These are phyloP conservation scores for Ophiostoma australiae DNA, from an alignment of 2,329 filamentous ascomycete species.

Conservation along the genomic window DNA sequence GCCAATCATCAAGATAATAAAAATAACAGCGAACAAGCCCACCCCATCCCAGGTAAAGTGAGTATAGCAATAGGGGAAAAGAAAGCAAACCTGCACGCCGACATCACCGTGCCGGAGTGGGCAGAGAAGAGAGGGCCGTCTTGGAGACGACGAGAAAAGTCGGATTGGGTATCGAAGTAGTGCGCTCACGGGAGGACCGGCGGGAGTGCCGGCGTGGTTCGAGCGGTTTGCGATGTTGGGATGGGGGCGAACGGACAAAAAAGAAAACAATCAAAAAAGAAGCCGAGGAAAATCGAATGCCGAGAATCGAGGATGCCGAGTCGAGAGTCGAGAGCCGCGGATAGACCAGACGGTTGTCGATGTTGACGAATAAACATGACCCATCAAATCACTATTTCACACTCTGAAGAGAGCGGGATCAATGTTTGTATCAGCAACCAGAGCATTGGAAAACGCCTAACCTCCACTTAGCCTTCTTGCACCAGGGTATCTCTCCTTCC, in stretches of 20 bases:
- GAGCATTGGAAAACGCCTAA: slow-evolving; percentile 32
- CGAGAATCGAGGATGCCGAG: neutral
- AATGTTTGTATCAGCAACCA: slow-evolving; percentile 32
- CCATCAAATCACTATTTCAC: slow-evolving; percentile 30
- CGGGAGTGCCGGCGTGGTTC: neutral
- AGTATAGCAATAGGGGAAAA: neutral
- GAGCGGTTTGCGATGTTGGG: slow-evolving; percentile 1
- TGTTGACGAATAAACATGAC: slow-evolving; percentile 24
- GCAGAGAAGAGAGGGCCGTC: neutral
- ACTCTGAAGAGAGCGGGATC: slow-evolving; percentile 33
- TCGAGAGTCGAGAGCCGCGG: neutral
- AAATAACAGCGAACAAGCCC: neutral
- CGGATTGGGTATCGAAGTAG: slow-evolving; percentile 9
- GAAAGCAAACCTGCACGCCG: slow-evolving; percentile 17
- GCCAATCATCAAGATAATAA: slow-evolving; percentile 18
- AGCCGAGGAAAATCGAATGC: neutral
- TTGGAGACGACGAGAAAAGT: slow-evolving; percentile 1
- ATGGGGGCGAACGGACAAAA: neutral
- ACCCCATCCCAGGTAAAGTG: slow-evolving; percentile 19
- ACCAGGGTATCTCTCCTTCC: slow-evolving; percentile 46
- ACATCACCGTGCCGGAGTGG: slow-evolving; percentile 15
- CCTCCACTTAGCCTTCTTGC: slow-evolving; percentile 48
- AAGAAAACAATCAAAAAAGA: neutral
- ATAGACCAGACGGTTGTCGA: slow-evolving; percentile 11
- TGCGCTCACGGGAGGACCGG: slow-evolving; percentile 9